Conservation (phyloP, 2,329 filamentous ascomycete species). For the Epicoccum nigrum region DNA sequence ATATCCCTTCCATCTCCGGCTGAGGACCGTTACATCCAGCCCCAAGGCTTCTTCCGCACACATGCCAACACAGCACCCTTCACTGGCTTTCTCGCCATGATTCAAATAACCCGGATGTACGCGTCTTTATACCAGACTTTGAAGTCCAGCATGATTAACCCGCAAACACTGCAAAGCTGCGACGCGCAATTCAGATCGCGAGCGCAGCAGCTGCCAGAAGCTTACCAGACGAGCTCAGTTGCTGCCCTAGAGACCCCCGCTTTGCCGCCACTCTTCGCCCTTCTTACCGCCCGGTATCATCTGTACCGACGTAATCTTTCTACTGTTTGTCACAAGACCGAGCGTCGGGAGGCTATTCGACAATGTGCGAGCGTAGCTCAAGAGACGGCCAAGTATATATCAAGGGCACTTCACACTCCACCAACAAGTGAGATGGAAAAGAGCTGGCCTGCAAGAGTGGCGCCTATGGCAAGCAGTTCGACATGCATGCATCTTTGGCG, state of each 20-base stretch:
- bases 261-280: conserved; percentile 75
- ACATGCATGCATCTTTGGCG: conserved; percentile 87
- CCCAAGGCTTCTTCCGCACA: conserved; percentile 54
- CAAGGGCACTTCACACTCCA: conserved; percentile 64
- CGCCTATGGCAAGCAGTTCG: conserved; percentile 73
- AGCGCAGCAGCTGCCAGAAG: conserved; percentile 74
- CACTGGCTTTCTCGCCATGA: conserved; percentile 77
- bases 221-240: conserved; percentile 71
- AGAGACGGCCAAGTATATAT: conserved; percentile 79
- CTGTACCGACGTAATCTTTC: conserved; percentile 89
- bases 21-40: conserved; percentile 77
- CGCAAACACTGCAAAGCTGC: conserved; percentile 74
- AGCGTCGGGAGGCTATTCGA: conserved; percentile 74
- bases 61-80: conserved; percentile 52
- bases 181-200: conserved; percentile 81
- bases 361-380: conserved; percentile 75
- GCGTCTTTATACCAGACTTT: conserved; percentile 74
- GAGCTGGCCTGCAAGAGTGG: conserved; percentile 63
- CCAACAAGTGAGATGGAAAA: conserved; percentile 33
- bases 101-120: conserved; percentile 81
- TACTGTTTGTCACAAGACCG: conserved; percentile 69
- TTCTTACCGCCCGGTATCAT: conserved; percentile 83
- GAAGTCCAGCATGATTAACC: conserved; percentile 65
- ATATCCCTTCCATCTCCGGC: conserved; percentile 77
- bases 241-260: conserved; percentile 74